Conservation (phyloP, 495 filamentous ascomycete species). For the Viridothelium virens region DNA sequence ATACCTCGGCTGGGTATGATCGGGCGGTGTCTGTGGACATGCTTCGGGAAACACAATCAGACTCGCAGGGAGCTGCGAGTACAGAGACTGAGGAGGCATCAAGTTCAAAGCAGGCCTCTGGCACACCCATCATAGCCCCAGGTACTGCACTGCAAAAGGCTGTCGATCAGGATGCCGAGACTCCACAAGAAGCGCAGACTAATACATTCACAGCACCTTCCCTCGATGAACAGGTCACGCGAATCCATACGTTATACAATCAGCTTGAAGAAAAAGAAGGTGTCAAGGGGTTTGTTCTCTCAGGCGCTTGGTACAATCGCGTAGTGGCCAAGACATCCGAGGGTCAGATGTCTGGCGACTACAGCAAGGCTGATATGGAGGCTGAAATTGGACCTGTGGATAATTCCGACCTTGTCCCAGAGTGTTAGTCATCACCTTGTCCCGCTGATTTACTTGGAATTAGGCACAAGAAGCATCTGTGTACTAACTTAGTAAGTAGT, state of each 20-base stretch:
- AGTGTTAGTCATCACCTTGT: slow-evolving; percentile 16
- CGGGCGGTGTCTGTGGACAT: slow-evolving; percentile 26
- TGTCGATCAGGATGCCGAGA: not conserved
- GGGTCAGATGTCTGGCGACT: slow-evolving; percentile 42
- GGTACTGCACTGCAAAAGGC: not conserved
- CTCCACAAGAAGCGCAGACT: not conserved
- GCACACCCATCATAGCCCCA: too few relatives aligned
- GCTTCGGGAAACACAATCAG: slow-evolving; percentile 9
- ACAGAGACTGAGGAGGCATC: not conserved
- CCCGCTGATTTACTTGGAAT: slow-evolving; percentile 14
- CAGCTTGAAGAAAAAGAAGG: slow-evolving; percentile 52
- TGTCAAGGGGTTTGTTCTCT: slow-evolving; percentile 70
- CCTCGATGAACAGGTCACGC: slow-evolving; percentile 71
- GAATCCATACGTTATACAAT: slow-evolving; percentile 51
- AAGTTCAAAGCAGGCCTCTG: not conserved
- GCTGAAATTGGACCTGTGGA: slow-evolving; percentile 74
- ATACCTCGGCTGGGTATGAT: not conserved
- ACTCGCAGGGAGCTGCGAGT: not conserved
- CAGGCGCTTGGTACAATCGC: slow-evolving; percentile 65
- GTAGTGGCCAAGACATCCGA: slow-evolving; percentile 62
- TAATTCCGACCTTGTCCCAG: slow-evolving; percentile 53
- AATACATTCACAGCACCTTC: slow-evolving; percentile 29
- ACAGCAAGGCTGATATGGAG: slow-evolving; percentile 52
- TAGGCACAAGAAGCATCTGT: slow-evolving; percentile 27
- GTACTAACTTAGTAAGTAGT: not conserved